Conservation (phyloP, 169 alveolate genomes). For the Plasmodium inui region DNA sequence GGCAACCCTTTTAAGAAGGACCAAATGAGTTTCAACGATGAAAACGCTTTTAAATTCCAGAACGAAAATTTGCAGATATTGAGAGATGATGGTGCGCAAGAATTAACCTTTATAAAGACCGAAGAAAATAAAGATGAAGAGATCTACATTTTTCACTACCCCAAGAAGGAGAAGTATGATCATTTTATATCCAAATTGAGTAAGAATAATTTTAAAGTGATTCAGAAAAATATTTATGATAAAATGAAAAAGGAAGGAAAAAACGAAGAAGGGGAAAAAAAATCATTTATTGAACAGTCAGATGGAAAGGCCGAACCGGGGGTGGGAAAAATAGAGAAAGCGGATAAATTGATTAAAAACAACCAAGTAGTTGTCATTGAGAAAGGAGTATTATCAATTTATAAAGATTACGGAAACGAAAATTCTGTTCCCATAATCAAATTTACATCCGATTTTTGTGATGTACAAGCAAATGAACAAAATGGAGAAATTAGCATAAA, state of each 20-base stretch:
- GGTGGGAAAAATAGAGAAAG: conserved; percentile 1
- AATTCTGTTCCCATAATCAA: conserved; percentile 81
- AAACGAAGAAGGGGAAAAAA: background rate
- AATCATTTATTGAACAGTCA: background rate
- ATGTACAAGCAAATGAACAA: conserved; percentile 75
- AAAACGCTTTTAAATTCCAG: conserved; percentile 31
- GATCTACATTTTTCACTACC: conserved; percentile 47
- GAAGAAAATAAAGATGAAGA: conserved; percentile 28
- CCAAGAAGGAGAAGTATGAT: conserved; percentile 59
- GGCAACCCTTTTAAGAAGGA: conserved; percentile 49
- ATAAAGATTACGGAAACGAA: conserved; percentile 75
- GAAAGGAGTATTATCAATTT: conserved; percentile 77
- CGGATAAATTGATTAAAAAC: conserved; percentile 42
- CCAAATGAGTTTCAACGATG: conserved; percentile 31
- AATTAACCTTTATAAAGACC: conserved; percentile 64
- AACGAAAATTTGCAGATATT: conserved; percentile 13
- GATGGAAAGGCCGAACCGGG: conserved; percentile 19
- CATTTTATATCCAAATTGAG: conserved; percentile 25
- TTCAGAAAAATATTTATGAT: conserved; percentile 10
- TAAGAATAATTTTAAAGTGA: conserved; percentile 45
- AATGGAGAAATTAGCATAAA: conserved; percentile 76
- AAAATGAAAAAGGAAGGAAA: conserved; percentile 8
- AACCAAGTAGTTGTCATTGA: conserved; percentile 82
- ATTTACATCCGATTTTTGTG: conserved; percentile 75
- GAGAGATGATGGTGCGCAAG: conserved; percentile 44